A percentile compares a stretch with the other conserved stretches of the same genome.
phyloP scores from a whole-genome alignment of 352 stramenopile genomes.

The Phytophthora megakarya region DNA sequence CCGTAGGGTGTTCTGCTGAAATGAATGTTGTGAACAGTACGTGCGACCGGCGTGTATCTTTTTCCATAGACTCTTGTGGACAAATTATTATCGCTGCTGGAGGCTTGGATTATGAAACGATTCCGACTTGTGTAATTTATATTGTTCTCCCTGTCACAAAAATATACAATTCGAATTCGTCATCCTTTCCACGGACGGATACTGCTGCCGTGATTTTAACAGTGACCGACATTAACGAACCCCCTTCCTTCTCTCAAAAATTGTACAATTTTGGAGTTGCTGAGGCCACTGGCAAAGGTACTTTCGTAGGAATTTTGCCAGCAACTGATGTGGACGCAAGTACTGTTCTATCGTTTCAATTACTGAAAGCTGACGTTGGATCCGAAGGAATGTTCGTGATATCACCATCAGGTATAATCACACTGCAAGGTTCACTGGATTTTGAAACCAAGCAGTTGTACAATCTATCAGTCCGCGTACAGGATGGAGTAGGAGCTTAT shows the following conservation, averaged over 20 bases:
- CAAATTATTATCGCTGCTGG: slow-evolving; percentile 22
- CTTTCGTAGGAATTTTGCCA: slow-evolving; percentile 16
- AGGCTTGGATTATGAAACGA: slow-evolving; percentile 33
- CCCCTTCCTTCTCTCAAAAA: slow-evolving; percentile 16
- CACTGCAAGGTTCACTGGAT: slow-evolving; percentile 10
- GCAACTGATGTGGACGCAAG: slow-evolving; percentile 20
- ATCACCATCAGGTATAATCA: slow-evolving; percentile 17
- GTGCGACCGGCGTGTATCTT: slow-evolving; percentile 11
- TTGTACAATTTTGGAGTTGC: slow-evolving; percentile 27
- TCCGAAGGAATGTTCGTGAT: slow-evolving; percentile 21
- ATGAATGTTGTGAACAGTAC: slow-evolving; percentile 28
- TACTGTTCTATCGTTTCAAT: slow-evolving; percentile 10
- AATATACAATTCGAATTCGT: slow-evolving; percentile 17
- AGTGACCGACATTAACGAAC: slow-evolving; percentile 30
- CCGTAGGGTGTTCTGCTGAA: slow-evolving; percentile 16
- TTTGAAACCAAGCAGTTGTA: slow-evolving; percentile 31
- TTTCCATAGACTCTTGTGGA: slow-evolving; percentile 27
- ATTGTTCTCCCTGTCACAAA: slow-evolving; percentile 12
- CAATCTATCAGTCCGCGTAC: slow-evolving; percentile 12
- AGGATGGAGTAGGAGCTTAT: slow-evolving; percentile 22
- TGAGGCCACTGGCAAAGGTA: slow-evolving; percentile 7
- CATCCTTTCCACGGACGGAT: slow-evolving; percentile 1
- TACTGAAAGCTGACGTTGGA: slow-evolving; percentile 5
- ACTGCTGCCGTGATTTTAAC: slow-evolving; percentile 19
- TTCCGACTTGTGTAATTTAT: slow-evolving; percentile 27